Evolutionary conservation across 306 rosid genomes (phyloP).

Genomic region (Rosa persica): DNA sequence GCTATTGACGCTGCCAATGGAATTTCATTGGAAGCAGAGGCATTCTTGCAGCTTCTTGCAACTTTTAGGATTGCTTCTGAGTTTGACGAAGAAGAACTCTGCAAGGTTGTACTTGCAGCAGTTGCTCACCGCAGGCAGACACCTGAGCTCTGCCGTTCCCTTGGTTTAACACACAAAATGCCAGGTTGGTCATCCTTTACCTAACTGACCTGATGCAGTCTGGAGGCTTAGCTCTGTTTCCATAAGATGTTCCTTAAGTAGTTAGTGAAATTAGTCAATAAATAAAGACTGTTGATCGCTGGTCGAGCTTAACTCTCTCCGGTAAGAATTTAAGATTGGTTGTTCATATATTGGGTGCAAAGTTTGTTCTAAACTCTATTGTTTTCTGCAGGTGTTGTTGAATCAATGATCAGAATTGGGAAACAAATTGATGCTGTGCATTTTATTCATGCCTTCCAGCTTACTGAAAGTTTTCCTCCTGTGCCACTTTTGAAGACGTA

Average conservation of each 20-base stretch:
- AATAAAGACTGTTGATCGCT: conserved; percentile 21
- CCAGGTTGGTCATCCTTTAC: conserved; percentile 88
- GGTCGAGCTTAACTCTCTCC: conserved; percentile 21
- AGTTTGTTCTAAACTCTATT: conserved; percentile 18
- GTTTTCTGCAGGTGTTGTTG: conserved; percentile 55
- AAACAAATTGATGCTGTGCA: conserved; percentile 66
- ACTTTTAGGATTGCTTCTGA: conserved; percentile 80
- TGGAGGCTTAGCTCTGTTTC: conserved; percentile 51
- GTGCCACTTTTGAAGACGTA: conserved; percentile 71
- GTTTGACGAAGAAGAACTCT: conserved; percentile 88
- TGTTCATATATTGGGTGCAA: conserved; percentile 22
- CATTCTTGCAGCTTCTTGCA: conserved; percentile 79
- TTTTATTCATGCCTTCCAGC: conserved; percentile 64
- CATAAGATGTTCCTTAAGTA: conserved; percentile 38
- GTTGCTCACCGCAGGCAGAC: conserved; percentile 77
- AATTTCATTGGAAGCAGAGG: conserved; percentile 84
- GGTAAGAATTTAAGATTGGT: background rate
- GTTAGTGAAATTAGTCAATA: conserved; percentile 20
- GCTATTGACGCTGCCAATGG: conserved; percentile 85
- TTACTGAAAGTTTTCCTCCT: conserved; percentile 56
- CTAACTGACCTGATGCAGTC: conserved; percentile 65
- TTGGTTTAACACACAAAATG: conserved; percentile 79
- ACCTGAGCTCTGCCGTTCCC: conserved; percentile 88
- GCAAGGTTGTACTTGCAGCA: conserved; percentile 82
- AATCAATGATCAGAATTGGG: conserved; percentile 46